Percentiles rank a stretch among this genome's conserved stretches.
Conservation (phyloP, 352 stramenopile genomes). For the Globisporangium solare region DNA sequence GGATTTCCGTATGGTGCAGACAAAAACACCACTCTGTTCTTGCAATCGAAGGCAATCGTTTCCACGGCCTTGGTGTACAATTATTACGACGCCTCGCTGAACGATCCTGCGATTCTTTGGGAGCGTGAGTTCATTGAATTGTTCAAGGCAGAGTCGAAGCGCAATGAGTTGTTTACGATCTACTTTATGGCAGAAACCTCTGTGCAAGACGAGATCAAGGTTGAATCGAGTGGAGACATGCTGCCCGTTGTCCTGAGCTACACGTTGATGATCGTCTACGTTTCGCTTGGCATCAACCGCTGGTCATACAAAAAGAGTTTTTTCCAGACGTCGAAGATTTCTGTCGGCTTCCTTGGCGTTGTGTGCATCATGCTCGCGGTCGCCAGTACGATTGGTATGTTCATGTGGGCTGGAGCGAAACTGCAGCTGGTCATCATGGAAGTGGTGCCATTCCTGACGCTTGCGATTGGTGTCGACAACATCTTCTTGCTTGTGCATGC, state of each 20-base stretch:
- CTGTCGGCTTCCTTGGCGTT: conserved; percentile 50
- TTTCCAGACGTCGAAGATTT: conserved; percentile 55
- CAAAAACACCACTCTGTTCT: conserved; percentile 47
- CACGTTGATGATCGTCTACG: conserved; percentile 62
- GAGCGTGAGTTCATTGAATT: conserved; percentile 54
- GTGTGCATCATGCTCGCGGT: conserved; percentile 57
- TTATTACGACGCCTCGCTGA: conserved; percentile 41
- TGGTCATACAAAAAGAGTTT: conserved; percentile 41
- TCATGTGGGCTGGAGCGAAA: conserved; percentile 54
- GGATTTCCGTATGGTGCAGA: conserved; percentile 42
- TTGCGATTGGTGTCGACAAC: conserved; percentile 68
- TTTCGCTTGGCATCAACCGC: conserved; percentile 60
- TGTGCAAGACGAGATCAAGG: conserved; percentile 53
- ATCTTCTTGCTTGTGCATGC: conserved; percentile 68
- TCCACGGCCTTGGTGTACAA: conserved; percentile 61
- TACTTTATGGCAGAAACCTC: conserved; percentile 60
- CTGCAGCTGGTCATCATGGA: conserved; percentile 75
- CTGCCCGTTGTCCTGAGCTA: conserved; percentile 50
- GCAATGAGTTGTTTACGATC: conserved; percentile 44
- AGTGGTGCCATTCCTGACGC: conserved; percentile 59
- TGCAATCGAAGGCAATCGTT: conserved; percentile 41
- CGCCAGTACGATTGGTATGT: conserved; percentile 52
- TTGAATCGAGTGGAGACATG: conserved; percentile 46
- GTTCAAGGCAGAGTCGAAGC: conserved; percentile 35
- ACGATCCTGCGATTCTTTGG: conserved; percentile 46